Conservation (phyloP, 2,329 filamentous ascomycete genomes). For the Metarhizium anisopliae region DNA sequence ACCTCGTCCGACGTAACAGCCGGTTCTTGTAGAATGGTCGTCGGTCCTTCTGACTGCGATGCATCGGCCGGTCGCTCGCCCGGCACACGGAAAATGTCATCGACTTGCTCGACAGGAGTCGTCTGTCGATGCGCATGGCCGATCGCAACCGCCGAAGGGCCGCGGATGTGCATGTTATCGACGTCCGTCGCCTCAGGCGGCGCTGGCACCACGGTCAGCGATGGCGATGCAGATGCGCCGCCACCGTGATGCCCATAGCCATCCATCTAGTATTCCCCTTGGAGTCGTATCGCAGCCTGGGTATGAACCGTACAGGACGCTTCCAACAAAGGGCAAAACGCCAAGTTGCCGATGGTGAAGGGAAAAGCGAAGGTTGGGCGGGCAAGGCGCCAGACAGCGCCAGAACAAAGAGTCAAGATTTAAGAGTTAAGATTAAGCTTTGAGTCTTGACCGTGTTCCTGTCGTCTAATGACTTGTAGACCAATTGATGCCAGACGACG, state of each 20-base stretch:
- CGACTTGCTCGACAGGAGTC: neutral
- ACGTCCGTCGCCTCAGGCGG: neutral
- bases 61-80: neutral
- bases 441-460: too few relatives aligned
- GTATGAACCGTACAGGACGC: neutral
- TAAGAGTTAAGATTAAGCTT: too few relatives aligned
- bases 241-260: neutral
- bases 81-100: neutral
- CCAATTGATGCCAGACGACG: too few relatives aligned
- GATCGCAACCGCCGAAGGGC: neutral
- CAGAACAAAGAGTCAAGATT: too few relatives aligned
- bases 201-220: neutral
- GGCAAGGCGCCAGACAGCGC: too few relatives aligned
- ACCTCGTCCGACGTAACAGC: neutral
- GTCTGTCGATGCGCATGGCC: neutral
- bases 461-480: too few relatives aligned
- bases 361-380: too few relatives aligned
- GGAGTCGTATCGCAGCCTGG: neutral
- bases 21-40: neutral
- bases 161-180: neutral
- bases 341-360: too few relatives aligned
- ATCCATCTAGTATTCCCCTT: neutral
- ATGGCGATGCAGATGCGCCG: neutral
- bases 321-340: too few relatives aligned
- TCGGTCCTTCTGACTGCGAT: neutral